A percentile compares a stretch with the other conserved stretches of the same genome.
Conservation (phyloP, 164 flowering plant genomes). For the Nymphaea thermarum region DNA sequence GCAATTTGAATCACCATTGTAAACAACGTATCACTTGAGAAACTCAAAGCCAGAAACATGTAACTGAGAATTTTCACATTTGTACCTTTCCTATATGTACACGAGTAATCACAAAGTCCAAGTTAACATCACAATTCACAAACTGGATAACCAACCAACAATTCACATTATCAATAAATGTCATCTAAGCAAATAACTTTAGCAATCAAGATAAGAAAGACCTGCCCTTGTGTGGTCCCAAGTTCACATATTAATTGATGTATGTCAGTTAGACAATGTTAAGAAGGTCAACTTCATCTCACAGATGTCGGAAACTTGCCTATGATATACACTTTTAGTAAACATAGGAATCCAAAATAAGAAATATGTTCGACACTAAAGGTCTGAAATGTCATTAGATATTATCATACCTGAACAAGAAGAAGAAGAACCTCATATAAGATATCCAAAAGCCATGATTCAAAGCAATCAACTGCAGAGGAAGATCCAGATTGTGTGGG, state of each 20-base stretch:
- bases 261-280: not conserved
- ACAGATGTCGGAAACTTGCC: not conserved
- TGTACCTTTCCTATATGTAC: no score
- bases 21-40: no score
- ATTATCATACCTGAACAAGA: slow-evolving; percentile 74
- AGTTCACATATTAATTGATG: not conserved
- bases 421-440: slow-evolving; percentile 76
- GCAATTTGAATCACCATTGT: no score
- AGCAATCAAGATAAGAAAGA: not conserved
- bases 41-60: no score
- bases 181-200: no score
- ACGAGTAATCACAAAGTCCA: no score
- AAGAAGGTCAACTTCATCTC: not conserved
- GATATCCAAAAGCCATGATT: slow-evolving; percentile 82
- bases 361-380: not conserved
- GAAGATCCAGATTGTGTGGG: slow-evolving; percentile 20
- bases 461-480: slow-evolving; percentile 68
- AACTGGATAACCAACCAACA: no score
- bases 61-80: no score
- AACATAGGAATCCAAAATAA: no score
- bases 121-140: no score
- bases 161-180: no score
- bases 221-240: not conserved
- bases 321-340: not conserved
- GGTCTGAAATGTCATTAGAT: not conserved